Conservation (phyloP, 176 grass and related monocot genomes). For the Bolboschoenus planiculmis region DNA sequence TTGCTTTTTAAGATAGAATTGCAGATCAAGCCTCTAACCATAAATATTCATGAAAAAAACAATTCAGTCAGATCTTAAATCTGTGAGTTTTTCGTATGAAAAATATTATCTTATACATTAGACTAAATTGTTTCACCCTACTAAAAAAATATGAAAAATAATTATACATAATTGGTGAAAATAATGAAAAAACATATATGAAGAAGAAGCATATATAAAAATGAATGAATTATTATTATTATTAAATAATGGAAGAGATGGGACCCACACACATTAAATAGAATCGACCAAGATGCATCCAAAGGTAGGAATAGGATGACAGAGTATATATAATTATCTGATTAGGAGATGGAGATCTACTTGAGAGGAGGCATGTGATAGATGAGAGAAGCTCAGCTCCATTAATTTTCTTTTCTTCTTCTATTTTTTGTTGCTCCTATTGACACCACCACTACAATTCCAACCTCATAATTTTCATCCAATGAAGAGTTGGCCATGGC, state of each 20-base stretch:
- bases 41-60: too few relatives aligned
- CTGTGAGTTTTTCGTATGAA: too few relatives aligned
- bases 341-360: conserved; percentile 41
- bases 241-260: not conserved
- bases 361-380: not conserved
- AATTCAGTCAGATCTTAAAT: too few relatives aligned
- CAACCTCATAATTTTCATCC: not conserved
- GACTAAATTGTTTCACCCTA: too few relatives aligned
- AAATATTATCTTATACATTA: too few relatives aligned
- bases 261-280: not conserved
- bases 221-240: conserved; percentile 18
- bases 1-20: not conserved
- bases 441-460: conserved; percentile 14
- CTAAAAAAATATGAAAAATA: too few relatives aligned
- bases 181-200: not conserved
- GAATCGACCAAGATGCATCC: not conserved
- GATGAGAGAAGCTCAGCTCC: not conserved
- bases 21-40: not conserved
- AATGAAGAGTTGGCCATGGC: not conserved
- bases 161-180: too few relatives aligned
- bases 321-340: not conserved
- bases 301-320: not conserved
- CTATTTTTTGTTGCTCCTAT: not conserved
- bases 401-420: conserved; percentile 26
- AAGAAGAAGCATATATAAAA: not conserved